phyloP scores from a whole-genome alignment of 192 early-diverging fungal species.

The Coemansia sp. region DNA sequence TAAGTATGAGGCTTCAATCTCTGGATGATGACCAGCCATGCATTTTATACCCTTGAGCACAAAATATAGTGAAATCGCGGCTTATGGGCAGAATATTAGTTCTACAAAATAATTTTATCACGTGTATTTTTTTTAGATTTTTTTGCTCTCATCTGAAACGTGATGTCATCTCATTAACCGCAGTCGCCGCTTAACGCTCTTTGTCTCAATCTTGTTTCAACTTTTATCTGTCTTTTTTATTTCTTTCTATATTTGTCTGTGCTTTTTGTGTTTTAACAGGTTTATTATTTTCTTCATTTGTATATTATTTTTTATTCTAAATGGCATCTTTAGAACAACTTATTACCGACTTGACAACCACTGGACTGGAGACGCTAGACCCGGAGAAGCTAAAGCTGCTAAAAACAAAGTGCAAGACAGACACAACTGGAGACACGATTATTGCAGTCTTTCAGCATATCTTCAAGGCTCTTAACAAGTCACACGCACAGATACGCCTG shows the following conservation, averaged over 20 bases:
- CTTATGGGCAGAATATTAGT: not conserved
- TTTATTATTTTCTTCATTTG: not conserved
- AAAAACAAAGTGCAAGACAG: constrained; percentile 23
- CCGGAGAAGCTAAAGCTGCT: constrained; percentile 14
- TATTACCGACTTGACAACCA: constrained; percentile 28
- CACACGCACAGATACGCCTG: constrained; percentile 60
- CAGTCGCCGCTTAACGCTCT: too few species aligned
- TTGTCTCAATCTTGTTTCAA: too few species aligned
- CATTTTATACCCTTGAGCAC: not conserved
- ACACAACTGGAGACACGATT: constrained; percentile 3
- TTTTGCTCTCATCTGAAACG: too few species aligned
- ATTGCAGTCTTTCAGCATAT: constrained; percentile 8
- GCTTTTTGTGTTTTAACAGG: not conserved
- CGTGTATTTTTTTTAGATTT: too few species aligned
- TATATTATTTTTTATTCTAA: not conserved
- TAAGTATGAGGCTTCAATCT: constrained; percentile 10
- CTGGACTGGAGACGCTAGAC: constrained; percentile 23
- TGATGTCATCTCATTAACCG: too few species aligned
- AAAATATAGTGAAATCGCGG: not conserved
- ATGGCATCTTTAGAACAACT: constrained; percentile 17
- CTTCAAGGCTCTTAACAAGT: constrained; percentile 16
- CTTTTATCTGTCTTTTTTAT: too few species aligned
- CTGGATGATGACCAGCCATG: not conserved
- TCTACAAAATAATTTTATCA: not conserved
- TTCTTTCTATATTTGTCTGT: not conserved